Percentiles rank a stretch among this genome's conserved stretches.
Conservation (phyloP, 306 rosid genomes). For the Malus domestica region DNA sequence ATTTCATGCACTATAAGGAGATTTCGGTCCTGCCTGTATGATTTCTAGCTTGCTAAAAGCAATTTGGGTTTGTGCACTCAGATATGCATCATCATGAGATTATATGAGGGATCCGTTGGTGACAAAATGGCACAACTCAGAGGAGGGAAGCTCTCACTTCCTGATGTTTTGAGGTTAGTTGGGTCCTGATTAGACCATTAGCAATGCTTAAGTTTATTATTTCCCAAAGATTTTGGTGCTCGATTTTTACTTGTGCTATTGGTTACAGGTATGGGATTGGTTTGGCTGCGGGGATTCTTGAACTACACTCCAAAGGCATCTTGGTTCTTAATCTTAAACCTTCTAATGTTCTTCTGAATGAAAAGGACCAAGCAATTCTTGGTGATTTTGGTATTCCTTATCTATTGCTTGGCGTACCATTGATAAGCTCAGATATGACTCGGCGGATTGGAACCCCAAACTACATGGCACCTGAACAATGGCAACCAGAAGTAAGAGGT, state of each 20-base stretch:
- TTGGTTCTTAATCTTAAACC: conserved; percentile 81
- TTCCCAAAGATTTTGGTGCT: neutral
- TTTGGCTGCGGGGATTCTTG: conserved; percentile 60
- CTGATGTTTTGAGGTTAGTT: conserved; percentile 70
- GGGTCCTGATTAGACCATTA: conserved; percentile 4
- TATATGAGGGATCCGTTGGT: conserved; percentile 79
- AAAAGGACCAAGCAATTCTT: conserved; percentile 63
- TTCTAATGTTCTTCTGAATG: conserved; percentile 55
- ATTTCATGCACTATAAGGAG: conserved; percentile 3
- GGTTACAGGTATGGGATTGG: conserved; percentile 70
- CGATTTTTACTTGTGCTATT: conserved; percentile 21
- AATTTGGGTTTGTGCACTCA: conserved; percentile 20
- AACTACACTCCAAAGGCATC: conserved; percentile 63
- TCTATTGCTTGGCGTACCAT: conserved; percentile 59
- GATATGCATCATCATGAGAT: conserved; percentile 76
- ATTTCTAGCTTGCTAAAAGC: conserved; percentile 13
- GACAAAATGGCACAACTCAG: conserved; percentile 75
- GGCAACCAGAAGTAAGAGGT: conserved; percentile 87
- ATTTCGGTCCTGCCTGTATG: neutral
- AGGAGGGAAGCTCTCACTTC: conserved; percentile 58
- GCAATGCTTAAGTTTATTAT: neutral
- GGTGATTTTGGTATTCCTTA: conserved; percentile 88
- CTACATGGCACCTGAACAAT: conserved; percentile 98
- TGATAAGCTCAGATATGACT: conserved; percentile 45
- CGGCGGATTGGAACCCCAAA: conserved; percentile 79